Base-by-base conservation (phyloP, 1,284 basidiomycete species). In the Phenoliferia sp. region DNA sequence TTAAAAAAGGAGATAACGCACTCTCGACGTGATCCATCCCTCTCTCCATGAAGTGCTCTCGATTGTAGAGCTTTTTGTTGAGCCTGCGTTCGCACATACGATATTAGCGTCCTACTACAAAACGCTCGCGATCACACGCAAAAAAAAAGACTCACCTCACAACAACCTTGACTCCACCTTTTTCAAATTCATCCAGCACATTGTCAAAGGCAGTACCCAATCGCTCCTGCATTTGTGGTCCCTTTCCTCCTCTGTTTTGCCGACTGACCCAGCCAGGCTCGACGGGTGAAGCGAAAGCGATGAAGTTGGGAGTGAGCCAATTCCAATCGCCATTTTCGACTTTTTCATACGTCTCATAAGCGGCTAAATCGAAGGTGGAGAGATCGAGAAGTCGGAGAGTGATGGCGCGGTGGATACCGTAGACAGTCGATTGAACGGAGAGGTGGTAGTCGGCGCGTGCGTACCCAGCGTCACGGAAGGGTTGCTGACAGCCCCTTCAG, bases 311-410 rank as follows among this genome's bases (percentile, higher is more conserved):
- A 4, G 80, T 80, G 79, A 97, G 84, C 90, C 91, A 92, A 78
- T 99, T 99, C 88, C 95, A 94, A 79, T 99, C 96, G 6, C 96
- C 96, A 76, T 96, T 94, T 54, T 81, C 81, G 63, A 94, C 92
- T 28, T 54, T 93, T 79, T 96, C 95, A 77, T 94, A 97, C 78
- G 85, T 88, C 78, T 95, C 92, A 77, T 95, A 95, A 72, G 94
- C 91, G 72, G 91, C 89, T 28, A 81, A 69, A 67, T 84, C 81
- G 71, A 99, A 99, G 68, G 91, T 87, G 74, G 90, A 90, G 83
- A 99, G 88, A 77, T 96, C 90, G 76, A 94, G 88, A 2, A 99
- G 84, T 1, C 88, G 88, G 71, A 90, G 86, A 76, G 92, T 87
- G 81, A 94, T 89, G 0, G 94, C 96, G 78, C 96, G 95, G 85